Evolutionary conservation across 129 eudicot species (phyloP), one percentile per base, ranked within the genome.

Genomic region (Pseudognaphalium luteoalbum): DNA sequence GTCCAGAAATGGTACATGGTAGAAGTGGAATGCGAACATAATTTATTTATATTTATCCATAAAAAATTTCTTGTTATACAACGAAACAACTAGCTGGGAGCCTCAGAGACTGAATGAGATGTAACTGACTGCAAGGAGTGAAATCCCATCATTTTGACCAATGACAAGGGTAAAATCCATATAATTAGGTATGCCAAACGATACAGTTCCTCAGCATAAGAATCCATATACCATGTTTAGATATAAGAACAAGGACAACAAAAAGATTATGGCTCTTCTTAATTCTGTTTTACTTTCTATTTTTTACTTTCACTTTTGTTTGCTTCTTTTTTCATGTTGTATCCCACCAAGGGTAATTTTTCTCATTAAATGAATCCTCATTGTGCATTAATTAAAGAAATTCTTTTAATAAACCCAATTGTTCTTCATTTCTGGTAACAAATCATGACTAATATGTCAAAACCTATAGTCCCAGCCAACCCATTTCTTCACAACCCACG

Each of bases 71-170:
- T 41, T 41, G 47, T 41, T 41, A 41, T 10, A 41, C 51, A 59
- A 73, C 22, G 1, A 54, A 54, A 19, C 8, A 54, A 54, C 19
- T 54, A 14, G 25, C 16, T 42, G 44, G 34, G 58, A 42, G 37
- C 12, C 25, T 41, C 12, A 16, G 29, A 69, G 15, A 41, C 47
- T 41, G 47, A 15, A 25, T 5, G 12, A 69, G 37, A 5, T 44
- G 74, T 14, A 70, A 70, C 14, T 41, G 5, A 20, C 74, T 25
- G 61, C 60, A 47, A 10, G 74, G 19, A 21, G 74, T 70, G 50
- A 70, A 69, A 25, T 47, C 51, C 59, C 29, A 29, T 42, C 74
- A 69, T 44, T 44, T 33, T 69, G 60, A 69, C 7, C 30, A 21
- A 29, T 41, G 59, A 14, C 73, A 42, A 21, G 1, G 60, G 22